Evolutionary conservation across 164 flowering plant species (phyloP).

Genomic region (Chimonanthus praecox): DNA sequence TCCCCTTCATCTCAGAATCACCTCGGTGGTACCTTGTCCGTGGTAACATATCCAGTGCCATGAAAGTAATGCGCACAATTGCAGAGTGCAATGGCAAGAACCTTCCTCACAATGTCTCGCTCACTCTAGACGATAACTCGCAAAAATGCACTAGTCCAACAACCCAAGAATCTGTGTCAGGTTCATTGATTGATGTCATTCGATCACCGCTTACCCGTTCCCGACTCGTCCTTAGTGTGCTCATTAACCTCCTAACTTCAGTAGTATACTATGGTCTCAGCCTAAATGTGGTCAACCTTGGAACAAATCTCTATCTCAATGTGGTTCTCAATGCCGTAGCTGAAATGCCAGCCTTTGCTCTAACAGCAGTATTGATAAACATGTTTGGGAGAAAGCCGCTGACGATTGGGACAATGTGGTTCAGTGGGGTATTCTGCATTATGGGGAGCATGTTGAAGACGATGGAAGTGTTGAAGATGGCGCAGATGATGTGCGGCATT

Average conservation of each 20-base stretch:
- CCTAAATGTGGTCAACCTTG: slow-evolving; percentile 80
- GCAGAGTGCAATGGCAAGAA: slow-evolving; percentile 50
- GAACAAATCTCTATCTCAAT: slow-evolving; percentile 67
- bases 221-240: slow-evolving; percentile 52
- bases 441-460: slow-evolving; percentile 34
- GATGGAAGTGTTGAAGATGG: slow-evolving; percentile 37
- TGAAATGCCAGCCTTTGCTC: slow-evolving; percentile 76
- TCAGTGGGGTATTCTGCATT: slow-evolving; percentile 71
- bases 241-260: slow-evolving; percentile 55
- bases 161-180: slow-evolving; percentile 1
- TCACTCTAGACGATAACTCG: slow-evolving; percentile 44
- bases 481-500: slow-evolving; percentile 63
- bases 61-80: slow-evolving; percentile 56
- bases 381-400: slow-evolving; percentile 66
- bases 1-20: slow-evolving; percentile 80
- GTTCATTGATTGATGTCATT: slow-evolving; percentile 53
- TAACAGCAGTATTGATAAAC: slow-evolving; percentile 65
- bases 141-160: neutral
- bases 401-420: slow-evolving; percentile 62
- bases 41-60: slow-evolving; percentile 47
- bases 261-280: slow-evolving; percentile 87
- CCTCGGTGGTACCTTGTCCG: slow-evolving; percentile 88
- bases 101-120: slow-evolving; percentile 42
- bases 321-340: slow-evolving; percentile 70
- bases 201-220: slow-evolving; percentile 47